Evolutionary conservation across 768 basidiomycete species (phyloP), one percentile per base, ranked within the genome.

Genomic region (Neoboletus brunneissimus): DNA sequence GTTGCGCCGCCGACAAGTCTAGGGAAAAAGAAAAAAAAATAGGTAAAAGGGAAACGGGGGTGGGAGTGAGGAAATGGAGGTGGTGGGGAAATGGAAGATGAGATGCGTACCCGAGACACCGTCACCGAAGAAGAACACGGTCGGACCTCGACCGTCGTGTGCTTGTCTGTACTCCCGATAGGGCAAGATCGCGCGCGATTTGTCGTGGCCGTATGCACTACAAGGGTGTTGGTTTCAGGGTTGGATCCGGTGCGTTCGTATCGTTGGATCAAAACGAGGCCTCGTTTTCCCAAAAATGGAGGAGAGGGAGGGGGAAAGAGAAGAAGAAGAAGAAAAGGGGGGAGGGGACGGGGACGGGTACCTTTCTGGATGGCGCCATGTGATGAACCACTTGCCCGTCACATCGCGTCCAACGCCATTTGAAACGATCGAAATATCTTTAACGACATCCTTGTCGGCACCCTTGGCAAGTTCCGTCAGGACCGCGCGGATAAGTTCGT

Each of bases 101-200:
- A 4, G 42, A 1, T 11, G 74, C 81, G 41, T 56, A 91, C 93
- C 94, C 54, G 92, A 94, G 48, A 97, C 97, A 34, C 97, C 97
- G 69, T 99, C 97, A 0, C 97, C 97, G 60, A 97, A 95, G 83
- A 97, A 99, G 75, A 99, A 96, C 11, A 96, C 77, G 2, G 82
- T 86, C 3, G 97, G 96, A 7, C 67, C 67, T 16, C 44, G 61
- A 18, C 61, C 64, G 5, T 52, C 45, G 52, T 67, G 63, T 18
- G 48, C 15, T 8, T 37, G 5, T 56, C 67, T 60, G 5, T 86
- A 84, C 46, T 83, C 69, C 7, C 76, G 63, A 74, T 98, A 99
- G 0, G 92, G 95, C 34, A 95, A 76, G 63, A 98, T 98, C 3
- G 96, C 93, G 63, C 87, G 88, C 8, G 90, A 93, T 75, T 99